These are phyloP conservation scores for Quercus dentata DNA, from an alignment of 306 rosid genomes.

Conservation along the genomic window DNA sequence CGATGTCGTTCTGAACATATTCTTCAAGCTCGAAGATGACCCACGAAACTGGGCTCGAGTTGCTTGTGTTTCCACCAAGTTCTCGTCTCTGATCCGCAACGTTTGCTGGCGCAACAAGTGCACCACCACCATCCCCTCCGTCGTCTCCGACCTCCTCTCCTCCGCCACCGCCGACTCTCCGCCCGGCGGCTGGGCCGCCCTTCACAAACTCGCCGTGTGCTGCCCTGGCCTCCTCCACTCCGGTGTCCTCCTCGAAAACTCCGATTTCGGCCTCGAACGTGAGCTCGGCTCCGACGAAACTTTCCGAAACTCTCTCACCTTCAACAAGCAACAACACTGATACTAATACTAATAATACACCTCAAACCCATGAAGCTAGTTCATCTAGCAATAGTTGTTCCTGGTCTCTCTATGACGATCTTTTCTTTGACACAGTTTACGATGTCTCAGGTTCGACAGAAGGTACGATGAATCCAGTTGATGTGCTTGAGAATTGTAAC, in stretches of 20 bases:
- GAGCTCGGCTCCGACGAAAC: conserved; percentile 60
- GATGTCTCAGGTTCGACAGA: conserved; percentile 33
- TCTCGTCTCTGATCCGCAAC: conserved; percentile 52
- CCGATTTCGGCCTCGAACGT: conserved; percentile 75
- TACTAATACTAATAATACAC: too few relatives aligned
- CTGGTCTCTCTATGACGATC: conserved; percentile 91
- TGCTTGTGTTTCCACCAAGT: conserved; percentile 71
- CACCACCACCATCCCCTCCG: conserved; percentile 45
- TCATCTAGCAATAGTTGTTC: background rate
- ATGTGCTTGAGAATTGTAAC: too few relatives aligned
- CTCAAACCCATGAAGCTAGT: background rate
- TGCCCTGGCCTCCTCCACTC: conserved; percentile 85
- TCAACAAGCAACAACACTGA: too few relatives aligned
- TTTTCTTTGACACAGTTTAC: conserved; percentile 62
- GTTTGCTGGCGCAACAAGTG: conserved; percentile 67
- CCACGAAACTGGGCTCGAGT: conserved; percentile 86
- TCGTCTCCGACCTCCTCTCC: conserved; percentile 48
- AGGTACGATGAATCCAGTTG: too few relatives aligned
- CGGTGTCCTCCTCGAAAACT: conserved; percentile 72
- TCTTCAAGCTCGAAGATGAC: conserved; percentile 67
- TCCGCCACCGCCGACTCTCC: conserved; percentile 10
- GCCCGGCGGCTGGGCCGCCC: conserved; percentile 52
- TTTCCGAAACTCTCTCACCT: too few relatives aligned
- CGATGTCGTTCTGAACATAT: conserved; percentile 60
- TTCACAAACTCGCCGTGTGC: conserved; percentile 75